phyloP scores from a whole-genome alignment of 345 rosid species.

The Punica granatum region DNA sequence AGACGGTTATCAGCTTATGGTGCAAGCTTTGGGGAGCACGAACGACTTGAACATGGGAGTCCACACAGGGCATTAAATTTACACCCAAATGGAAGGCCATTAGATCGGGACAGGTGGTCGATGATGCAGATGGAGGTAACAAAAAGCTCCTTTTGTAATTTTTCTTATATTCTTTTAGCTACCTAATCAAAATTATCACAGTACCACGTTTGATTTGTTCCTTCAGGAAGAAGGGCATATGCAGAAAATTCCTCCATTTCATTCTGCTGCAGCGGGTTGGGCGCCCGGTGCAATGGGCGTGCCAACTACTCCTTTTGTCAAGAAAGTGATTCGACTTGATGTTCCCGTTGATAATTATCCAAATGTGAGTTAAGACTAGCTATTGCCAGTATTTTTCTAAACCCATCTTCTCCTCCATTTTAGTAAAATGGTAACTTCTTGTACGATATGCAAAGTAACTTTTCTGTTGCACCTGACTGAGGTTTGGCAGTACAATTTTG shows the following conservation, averaged over 20 bases:
- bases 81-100: slow-evolving; percentile 51
- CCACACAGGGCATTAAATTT: slow-evolving; percentile 73
- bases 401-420: neutral
- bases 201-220: neutral
- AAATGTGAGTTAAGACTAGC: slow-evolving; percentile 41
- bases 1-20: slow-evolving; percentile 43
- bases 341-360: slow-evolving; percentile 92
- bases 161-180: neutral
- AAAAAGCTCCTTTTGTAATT: neutral
- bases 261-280: slow-evolving; percentile 66
- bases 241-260: slow-evolving; percentile 60
- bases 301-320: slow-evolving; percentile 53
- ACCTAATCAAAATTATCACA: neutral
- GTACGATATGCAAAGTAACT: neutral
- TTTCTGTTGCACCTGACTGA: slow-evolving; percentile 1
- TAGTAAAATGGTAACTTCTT: neutral
- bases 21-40: slow-evolving; percentile 56
- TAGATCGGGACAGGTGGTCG: slow-evolving; percentile 76
- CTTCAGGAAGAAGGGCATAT: slow-evolving; percentile 69
- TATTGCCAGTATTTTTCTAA: neutral
- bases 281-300: slow-evolving; percentile 60
- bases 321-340: slow-evolving; percentile 77
- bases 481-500: slow-evolving; percentile 73
- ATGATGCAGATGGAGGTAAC: slow-evolving; percentile 83
- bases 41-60: slow-evolving; percentile 77